Evolutionary conservation across 176 grass and related monocot genomes (phyloP), one percentile per base, ranked within the genome.

Genomic region (Neostapfia colusana): DNA sequence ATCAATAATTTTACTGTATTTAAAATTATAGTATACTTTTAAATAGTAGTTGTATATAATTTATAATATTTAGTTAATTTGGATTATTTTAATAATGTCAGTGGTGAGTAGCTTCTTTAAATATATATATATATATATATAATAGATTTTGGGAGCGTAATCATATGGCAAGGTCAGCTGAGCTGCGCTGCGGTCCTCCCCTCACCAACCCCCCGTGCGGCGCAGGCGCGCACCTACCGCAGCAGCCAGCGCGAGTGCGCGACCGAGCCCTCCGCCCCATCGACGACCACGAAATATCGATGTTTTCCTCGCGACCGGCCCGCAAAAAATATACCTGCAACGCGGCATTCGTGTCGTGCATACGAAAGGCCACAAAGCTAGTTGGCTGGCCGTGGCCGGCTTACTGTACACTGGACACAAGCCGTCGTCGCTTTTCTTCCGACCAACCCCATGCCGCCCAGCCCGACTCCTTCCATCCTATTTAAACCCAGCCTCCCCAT

Each of bases 401-500:
- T 35, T 63, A 8, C 59, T 63, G 28, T 2, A 0, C 18, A 18
- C 17, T 12, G 3, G 54, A 56, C 7, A 56, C 31, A 31, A 31
- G 31, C 28, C 46, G 28, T 34, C 27, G 28, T 10, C 27, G 18
- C 46, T 53, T 72, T 37, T 1, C 18, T 51, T 20, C 2, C 49
- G 49, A 72, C 69, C 42, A 48, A 50, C 74, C 35, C 73, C 16
- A 1, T 27, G 1, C 54, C 37, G 25, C 39, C 40, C 10, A 4
- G 5, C 11, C 4, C 8, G 5, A 2, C 38, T 15, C 23, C 17
- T 4, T n/a, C 72, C 20, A 8, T 7, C 83, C 88, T 85, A 89
- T 92, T 89, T 92, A 92, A 83, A 65, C 82, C 70, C 56, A 21
- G 20, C 27, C 58, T 40, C 54, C 46, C 53, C 26, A 14, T 60